Evolutionary conservation across 2,329 filamentous ascomycete genomes (phyloP).

Genomic region (Colletotrichum sp.): DNA sequence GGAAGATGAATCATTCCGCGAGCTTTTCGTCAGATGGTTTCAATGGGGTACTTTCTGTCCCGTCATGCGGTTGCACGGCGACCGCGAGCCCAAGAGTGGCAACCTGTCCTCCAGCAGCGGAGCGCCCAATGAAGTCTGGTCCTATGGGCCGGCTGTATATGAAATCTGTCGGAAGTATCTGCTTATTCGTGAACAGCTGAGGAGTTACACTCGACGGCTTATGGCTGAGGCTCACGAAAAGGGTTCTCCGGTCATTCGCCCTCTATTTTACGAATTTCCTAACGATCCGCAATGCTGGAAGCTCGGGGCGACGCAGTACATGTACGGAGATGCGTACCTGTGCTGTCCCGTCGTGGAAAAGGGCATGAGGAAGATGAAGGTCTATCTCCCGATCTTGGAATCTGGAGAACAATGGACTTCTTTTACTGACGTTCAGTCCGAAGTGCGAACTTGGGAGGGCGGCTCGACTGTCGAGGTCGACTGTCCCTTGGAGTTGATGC

Average conservation of each 20-base stretch:
- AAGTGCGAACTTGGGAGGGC: not conserved
- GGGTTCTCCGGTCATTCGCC: not conserved
- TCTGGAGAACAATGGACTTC: not conserved
- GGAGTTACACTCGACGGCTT: not conserved
- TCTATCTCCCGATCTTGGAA: not conserved
- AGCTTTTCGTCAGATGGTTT: conserved; percentile 72
- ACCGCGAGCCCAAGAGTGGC: conserved; percentile 58
- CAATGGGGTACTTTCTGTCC: conserved; percentile 73
- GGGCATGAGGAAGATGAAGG: not conserved
- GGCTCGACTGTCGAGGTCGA: not conserved
- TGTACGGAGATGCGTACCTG: not conserved
- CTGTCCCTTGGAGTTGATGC: not conserved
- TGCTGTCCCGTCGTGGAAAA: not conserved
- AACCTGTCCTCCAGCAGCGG: not conserved
- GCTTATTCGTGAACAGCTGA: not conserved
- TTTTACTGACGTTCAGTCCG: not conserved
- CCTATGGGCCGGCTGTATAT: not conserved
- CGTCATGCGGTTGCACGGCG: conserved; percentile 71
- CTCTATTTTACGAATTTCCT: not conserved
- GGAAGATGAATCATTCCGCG: conserved; percentile 58
- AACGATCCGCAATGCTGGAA: not conserved
- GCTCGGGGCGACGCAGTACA: not conserved
- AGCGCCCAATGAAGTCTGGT: not conserved
- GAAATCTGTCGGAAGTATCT: not conserved
- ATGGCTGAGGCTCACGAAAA: not conserved